Conservation (phyloP, 768 basidiomycete genomes). For the Suillus hirtellus region DNA sequence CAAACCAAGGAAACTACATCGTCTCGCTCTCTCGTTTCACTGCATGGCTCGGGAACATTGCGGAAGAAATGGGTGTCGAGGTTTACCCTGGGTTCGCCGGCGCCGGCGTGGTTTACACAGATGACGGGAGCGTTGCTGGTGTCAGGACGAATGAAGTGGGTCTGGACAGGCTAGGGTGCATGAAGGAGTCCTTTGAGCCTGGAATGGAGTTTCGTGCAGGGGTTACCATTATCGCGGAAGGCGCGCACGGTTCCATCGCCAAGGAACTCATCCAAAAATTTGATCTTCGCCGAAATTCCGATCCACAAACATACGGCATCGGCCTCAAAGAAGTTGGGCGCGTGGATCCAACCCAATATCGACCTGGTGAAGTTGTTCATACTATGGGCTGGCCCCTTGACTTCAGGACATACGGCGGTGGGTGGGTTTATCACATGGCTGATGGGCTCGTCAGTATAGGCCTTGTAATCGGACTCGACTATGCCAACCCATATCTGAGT, state of each 20-base stretch:
- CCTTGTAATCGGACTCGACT: conserved; percentile 91
- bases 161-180: conserved; percentile 68
- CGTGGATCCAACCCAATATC: conserved; percentile 61
- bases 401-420: conserved; percentile 77
- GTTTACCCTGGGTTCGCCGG: conserved; percentile 97
- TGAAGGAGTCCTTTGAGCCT: conserved; percentile 90
- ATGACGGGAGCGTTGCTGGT: conserved; percentile 52
- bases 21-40: conserved; percentile 86
- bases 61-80: conserved; percentile 87
- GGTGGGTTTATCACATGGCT: conserved; percentile 95
- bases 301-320: conserved; percentile 94
- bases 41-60: conserved; percentile 84
- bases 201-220: conserved; percentile 96
- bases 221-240: conserved; percentile 91
- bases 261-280: conserved; percentile 79
- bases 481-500: conserved; percentile 88
- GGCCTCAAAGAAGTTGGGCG: conserved; percentile 99
- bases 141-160: conserved; percentile 95
- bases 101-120: conserved; percentile 74
- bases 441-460: conserved; percentile 88
- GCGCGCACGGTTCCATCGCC: conserved; percentile 88
- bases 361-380: conserved; percentile 81
- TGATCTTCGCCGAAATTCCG: conserved; percentile 59
- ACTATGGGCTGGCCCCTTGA: conserved; percentile 94
- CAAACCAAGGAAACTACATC: conserved; percentile 91